A percentile compares a stretch with the other conserved stretches of the same genome.
These are phyloP conservation scores for Acorus calamus DNA, from an alignment of 106 monocot genomes.

Conservation along the genomic window DNA sequence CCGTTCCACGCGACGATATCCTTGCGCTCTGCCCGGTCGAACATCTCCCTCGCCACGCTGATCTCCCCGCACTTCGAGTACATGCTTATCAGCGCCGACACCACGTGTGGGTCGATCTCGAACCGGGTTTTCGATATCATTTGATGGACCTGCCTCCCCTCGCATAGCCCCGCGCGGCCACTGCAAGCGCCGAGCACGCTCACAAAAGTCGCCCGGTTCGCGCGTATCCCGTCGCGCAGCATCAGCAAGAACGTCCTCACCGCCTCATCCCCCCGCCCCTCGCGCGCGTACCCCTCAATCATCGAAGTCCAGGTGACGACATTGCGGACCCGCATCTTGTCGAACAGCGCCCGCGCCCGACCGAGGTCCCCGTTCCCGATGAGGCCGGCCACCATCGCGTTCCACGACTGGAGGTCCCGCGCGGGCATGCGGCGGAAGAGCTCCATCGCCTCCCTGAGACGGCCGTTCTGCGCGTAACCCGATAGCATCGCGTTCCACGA, in stretches of 20 bases:
- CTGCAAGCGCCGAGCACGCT: constrained; percentile 49
- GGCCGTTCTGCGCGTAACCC: constrained; percentile 17
- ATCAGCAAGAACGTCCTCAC: constrained; percentile 39
- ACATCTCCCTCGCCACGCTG: constrained; percentile 34
- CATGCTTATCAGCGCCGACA: constrained; percentile 55
- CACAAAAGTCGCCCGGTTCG: constrained; percentile 52
- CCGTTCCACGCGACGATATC: constrained; percentile 67
- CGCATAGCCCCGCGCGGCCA: constrained; percentile 28
- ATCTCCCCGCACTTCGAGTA: constrained; percentile 78
- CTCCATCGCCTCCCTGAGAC: constrained; percentile 9
- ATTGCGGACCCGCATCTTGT: constrained; percentile 33
- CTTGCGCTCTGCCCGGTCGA: constrained; percentile 28
- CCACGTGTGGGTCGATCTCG: constrained; percentile 40
- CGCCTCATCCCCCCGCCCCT: constrained; percentile 38
- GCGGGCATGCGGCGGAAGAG: constrained; percentile 16
- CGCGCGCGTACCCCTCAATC: constrained; percentile 39
- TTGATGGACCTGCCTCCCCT: constrained; percentile 66
- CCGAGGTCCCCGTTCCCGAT: constrained; percentile 38
- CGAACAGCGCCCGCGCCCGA: constrained; percentile 23
- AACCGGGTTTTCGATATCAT: constrained; percentile 47
- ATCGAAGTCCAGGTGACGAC: constrained; percentile 59
- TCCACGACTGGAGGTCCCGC: no score
- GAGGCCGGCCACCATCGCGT: constrained; percentile 11
- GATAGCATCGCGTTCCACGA: constrained; percentile 69
- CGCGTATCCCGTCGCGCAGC: constrained; percentile 22